Percentiles rank a stretch among this genome's conserved stretches.
Evolutionary conservation across 805 yeast species (phyloP).

Genomic region (Wickerhamomyces strasburgensis): DNA sequence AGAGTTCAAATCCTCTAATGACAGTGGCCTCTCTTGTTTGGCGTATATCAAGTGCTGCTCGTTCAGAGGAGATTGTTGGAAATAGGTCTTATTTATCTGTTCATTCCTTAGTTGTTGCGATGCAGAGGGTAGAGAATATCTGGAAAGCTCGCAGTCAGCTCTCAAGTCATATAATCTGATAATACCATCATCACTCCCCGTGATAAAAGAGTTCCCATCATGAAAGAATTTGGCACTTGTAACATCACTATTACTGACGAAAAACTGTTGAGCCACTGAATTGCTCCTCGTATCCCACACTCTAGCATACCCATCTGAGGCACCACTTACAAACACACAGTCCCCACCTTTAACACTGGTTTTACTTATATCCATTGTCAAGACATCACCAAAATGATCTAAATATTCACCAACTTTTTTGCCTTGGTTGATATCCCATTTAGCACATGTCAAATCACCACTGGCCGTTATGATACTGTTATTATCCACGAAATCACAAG

Average conservation of each 20-base stretch:
- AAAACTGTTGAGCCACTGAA: conserved; percentile 41
- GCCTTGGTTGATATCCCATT: conserved; percentile 76
- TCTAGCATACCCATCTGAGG: conserved; percentile 64
- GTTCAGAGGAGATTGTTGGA: conserved; percentile 11
- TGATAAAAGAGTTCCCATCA: conserved; percentile 61
- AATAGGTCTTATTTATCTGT: conserved; percentile 9
- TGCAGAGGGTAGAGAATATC: conserved; percentile 33
- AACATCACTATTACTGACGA: conserved; percentile 59
- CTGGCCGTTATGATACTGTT: conserved; percentile 59
- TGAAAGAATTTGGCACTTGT: conserved; percentile 60
- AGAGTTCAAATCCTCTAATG: conserved; percentile 19
- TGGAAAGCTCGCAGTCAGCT: conserved; percentile 63
- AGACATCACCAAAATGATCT: conserved; percentile 71
- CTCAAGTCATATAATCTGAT: conserved; percentile 70
- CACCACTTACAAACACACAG: conserved; percentile 50
- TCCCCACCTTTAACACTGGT: conserved; percentile 8
- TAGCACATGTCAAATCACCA: conserved; percentile 74
- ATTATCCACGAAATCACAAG: conserved; percentile 60
- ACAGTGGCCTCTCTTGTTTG: conserved; percentile 21
- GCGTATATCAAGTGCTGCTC: conserved; percentile 6
- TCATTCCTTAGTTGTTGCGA: conserved; percentile 4
- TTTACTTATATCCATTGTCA: conserved; percentile 38
- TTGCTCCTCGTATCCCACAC: conserved; percentile 58
- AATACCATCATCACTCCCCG: conserved; percentile 78
- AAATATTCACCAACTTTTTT: conserved; percentile 46